These are phyloP conservation scores for Phytophthora parvispora DNA, from an alignment of 352 stramenopile species.

Conservation along the genomic window DNA sequence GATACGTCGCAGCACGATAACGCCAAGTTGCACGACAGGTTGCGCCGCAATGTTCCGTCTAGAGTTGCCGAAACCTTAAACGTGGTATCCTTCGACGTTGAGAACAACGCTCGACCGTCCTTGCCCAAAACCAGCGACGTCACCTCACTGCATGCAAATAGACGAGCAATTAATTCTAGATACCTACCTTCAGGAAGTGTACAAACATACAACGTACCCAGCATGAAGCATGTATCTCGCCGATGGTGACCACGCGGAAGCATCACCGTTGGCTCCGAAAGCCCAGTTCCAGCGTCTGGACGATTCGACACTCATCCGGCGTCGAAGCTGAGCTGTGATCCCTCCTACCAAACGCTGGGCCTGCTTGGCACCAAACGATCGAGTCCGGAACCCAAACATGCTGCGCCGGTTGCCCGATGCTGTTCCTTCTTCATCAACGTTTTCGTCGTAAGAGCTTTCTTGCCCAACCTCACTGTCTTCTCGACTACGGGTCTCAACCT, in stretches of 20 bases:
- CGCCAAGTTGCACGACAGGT: constrained; percentile 80
- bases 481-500: constrained; percentile 29
- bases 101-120: constrained; percentile 75
- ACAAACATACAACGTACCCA: constrained; percentile 45
- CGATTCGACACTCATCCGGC: constrained; percentile 78
- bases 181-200: neutral
- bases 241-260: constrained; percentile 70
- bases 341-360: constrained; percentile 80
- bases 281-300: constrained; percentile 80
- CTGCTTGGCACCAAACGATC: constrained; percentile 70
- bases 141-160: constrained; percentile 55
- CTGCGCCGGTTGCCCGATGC: constrained; percentile 43
- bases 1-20: constrained; percentile 87
- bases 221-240: constrained; percentile 77
- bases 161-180: neutral
- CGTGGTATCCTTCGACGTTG: constrained; percentile 78
- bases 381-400: constrained; percentile 81
- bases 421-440: constrained; percentile 33
- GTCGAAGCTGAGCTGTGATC: constrained; percentile 79
- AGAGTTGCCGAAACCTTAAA: constrained; percentile 82
- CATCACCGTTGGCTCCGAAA: constrained; percentile 59
- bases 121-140: constrained; percentile 73
- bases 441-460: constrained; percentile 33
- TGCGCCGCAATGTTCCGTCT: constrained; percentile 71
- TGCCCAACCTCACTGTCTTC: constrained; percentile 21